Base-by-base conservation (phyloP, 345 rosid genomes). In the Microthlaspi erraticum region DNA sequence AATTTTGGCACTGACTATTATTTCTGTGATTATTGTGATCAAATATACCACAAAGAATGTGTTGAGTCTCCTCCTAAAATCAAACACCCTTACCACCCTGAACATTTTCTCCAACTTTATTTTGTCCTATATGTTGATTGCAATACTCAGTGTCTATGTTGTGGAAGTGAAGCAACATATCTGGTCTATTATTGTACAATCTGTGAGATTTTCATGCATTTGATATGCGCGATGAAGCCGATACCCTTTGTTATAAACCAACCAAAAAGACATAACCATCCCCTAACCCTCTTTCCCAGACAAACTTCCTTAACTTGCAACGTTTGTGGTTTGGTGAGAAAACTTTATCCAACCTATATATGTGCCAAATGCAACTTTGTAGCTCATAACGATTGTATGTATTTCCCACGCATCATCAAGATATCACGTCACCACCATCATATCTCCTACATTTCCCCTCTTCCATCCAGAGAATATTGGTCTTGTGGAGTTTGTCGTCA, bases 61-160 rank as follows among this genome's bases (percentile, higher is more conserved):
- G 64, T 33, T 0, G 23, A 55, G 54, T 68, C 72, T 29, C 63
- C 72, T 2, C 3, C 0, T 0, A 0, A 43, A n/a, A 41, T 68
- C n/a, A 53, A 44, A 1, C 72, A 68, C 31, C 64, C 55, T 42
- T 68, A 17, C 7, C 23, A 68, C 4, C 54, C 45, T 7, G 3
- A 43, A 1, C 54, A 68, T 19, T 8, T 6, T 13, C 72, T 43
- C 5, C 6, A 31, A 19, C 33, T 42, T 19, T 53, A 7, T 2
- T 11, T 3, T 38, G 0, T 1, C 1, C 4, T 3, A 23, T 23
- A 23, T 38, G 0, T 1, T 3, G 0, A 0, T 7, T 0, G 0
- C 8, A 0, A 0, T 0, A 10, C 11, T 39, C 3, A 10, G 13
- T 39, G 43, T 12, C 32, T 42, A 8, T 54, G 64, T 12, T 55